Conservation (phyloP, 768 basidiomycete species). For the Leucocoprinus leucothites region DNA sequence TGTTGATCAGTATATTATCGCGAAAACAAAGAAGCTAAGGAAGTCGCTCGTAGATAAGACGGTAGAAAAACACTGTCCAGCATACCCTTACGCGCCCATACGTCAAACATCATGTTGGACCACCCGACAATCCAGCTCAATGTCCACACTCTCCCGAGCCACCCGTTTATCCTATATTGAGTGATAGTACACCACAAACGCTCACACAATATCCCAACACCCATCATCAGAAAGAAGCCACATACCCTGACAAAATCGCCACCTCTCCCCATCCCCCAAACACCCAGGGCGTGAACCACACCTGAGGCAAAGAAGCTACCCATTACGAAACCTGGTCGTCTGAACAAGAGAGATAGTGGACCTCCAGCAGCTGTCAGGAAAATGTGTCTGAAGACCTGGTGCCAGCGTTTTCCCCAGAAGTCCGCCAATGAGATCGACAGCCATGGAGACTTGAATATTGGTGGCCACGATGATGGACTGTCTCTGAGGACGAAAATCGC, state of each 20-base stretch:
- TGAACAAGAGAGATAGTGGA: slow-evolving; percentile 28
- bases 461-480: slow-evolving; percentile 44
- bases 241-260: slow-evolving; percentile 25
- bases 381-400: slow-evolving; percentile 43
- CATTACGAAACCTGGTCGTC: slow-evolving; percentile 35
- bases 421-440: slow-evolving; percentile 37
- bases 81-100: slow-evolving; percentile 13
- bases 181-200: slow-evolving; percentile 28
- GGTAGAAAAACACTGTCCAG: background rate
- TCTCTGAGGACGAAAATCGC: slow-evolving; percentile 38
- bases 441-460: slow-evolving; percentile 46
- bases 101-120: slow-evolving; percentile 35
- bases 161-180: slow-evolving; percentile 34
- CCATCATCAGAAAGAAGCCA: slow-evolving; percentile 42
- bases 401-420: slow-evolving; percentile 52
- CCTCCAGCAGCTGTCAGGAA: slow-evolving; percentile 38
- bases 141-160: slow-evolving; percentile 42
- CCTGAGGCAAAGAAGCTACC: slow-evolving; percentile 49
- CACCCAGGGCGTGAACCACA: slow-evolving; percentile 39
- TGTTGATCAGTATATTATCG: background rate
- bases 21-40: background rate
- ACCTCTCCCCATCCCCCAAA: slow-evolving; percentile 39
- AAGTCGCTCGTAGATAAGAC: background rate
- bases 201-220: slow-evolving; percentile 38
- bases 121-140: slow-evolving; percentile 29